Conservation (phyloP, 1,284 basidiomycete species). For the Microbotryum silenes-acaulis region DNA sequence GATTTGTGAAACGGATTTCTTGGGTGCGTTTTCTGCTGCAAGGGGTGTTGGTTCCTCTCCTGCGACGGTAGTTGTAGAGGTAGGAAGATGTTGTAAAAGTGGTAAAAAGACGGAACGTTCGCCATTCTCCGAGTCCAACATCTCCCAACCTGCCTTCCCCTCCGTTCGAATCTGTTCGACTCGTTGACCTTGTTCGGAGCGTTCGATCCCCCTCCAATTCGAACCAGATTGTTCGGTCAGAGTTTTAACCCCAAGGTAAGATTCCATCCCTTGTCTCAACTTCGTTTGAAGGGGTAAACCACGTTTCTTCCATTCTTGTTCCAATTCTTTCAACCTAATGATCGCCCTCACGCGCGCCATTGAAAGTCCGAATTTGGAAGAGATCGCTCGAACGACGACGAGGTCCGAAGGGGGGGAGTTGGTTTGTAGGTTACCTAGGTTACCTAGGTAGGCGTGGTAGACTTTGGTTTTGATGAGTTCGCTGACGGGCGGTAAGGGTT, state of each 20-base stretch:
- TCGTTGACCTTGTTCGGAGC: slow-evolving; percentile 4
- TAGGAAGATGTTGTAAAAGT: slow-evolving; percentile 8
- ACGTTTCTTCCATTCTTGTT: slow-evolving; percentile 54
- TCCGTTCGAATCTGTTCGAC: slow-evolving; percentile 1
- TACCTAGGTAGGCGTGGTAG: slow-evolving; percentile 50
- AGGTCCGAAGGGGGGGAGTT: slow-evolving; percentile 37
- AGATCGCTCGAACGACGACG: slow-evolving; percentile 56
- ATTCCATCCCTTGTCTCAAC: slow-evolving; percentile 26
- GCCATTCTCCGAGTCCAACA: slow-evolving; percentile 23
- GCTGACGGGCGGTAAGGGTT: slow-evolving; percentile 64
- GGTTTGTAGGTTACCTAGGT: slow-evolving; percentile 51
- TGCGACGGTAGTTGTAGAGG: background rate
- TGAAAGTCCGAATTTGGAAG: slow-evolving; percentile 55
- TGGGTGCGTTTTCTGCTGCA: no score
- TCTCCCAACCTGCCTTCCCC: slow-evolving; percentile 25
- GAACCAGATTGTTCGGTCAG: background rate
- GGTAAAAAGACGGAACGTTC: slow-evolving; percentile 21
- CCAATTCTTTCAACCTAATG: slow-evolving; percentile 65
- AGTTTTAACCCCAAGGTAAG: slow-evolving; percentile 20
- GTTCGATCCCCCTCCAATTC: slow-evolving; percentile 22
- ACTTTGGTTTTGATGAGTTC: slow-evolving; percentile 48
- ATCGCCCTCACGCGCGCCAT: slow-evolving; percentile 71
- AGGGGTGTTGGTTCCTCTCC: no score
- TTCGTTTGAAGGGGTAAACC: slow-evolving; percentile 20
- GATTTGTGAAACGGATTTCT: slow-evolving; percentile 1